Evolutionary conservation across 2,329 filamentous ascomycete species (phyloP).

Genomic region (Myrmaecium sp.): DNA sequence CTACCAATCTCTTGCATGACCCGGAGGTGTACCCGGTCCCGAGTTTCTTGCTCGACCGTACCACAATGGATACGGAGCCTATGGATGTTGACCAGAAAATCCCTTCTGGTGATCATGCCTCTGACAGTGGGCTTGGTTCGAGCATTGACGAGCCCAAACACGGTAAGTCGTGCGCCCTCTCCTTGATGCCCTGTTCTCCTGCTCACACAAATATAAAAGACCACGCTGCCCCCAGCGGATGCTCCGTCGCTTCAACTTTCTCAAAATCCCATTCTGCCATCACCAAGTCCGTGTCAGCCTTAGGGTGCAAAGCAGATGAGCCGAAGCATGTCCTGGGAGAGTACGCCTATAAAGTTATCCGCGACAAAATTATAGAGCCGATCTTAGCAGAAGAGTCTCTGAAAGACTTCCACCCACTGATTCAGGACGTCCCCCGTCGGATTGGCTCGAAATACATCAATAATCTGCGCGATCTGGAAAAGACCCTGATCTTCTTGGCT

Average conservation of each 20-base stretch:
- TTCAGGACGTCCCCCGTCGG: slow-evolving; percentile 60
- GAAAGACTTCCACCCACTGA: slow-evolving; percentile 65
- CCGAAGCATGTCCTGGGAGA: slow-evolving; percentile 46
- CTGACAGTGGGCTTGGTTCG: slow-evolving; percentile 77
- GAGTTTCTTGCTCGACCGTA: slow-evolving; percentile 24
- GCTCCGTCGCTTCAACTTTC: slow-evolving; percentile 21
- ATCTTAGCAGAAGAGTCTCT: slow-evolving; percentile 56
- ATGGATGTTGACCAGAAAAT: slow-evolving; percentile 28
- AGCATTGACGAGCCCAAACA: slow-evolving; percentile 47
- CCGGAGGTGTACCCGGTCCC: slow-evolving; percentile 32
- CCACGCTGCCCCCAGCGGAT: slow-evolving; percentile 14
- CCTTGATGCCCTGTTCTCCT: slow-evolving; percentile 6
- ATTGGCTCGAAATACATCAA: slow-evolving; percentile 75
- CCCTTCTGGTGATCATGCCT: slow-evolving; percentile 33
- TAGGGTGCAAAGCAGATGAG: slow-evolving; percentile 17
- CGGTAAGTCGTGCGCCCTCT: slow-evolving; percentile 17
- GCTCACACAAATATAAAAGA: slow-evolving; percentile 21
- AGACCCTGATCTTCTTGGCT: slow-evolving; percentile 78
- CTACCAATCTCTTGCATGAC: slow-evolving; percentile 26
- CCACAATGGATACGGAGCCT: slow-evolving; percentile 15
- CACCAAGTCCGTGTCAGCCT: slow-evolving; percentile 27
- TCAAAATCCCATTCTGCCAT: slow-evolving; percentile 20
- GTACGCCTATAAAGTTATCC: slow-evolving; percentile 59
- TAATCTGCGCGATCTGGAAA: slow-evolving; percentile 85
- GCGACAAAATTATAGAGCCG: slow-evolving; percentile 58